Evolutionary conservation across 257 asterid genomes (phyloP).

Genomic region (Jacaranda copaia): DNA sequence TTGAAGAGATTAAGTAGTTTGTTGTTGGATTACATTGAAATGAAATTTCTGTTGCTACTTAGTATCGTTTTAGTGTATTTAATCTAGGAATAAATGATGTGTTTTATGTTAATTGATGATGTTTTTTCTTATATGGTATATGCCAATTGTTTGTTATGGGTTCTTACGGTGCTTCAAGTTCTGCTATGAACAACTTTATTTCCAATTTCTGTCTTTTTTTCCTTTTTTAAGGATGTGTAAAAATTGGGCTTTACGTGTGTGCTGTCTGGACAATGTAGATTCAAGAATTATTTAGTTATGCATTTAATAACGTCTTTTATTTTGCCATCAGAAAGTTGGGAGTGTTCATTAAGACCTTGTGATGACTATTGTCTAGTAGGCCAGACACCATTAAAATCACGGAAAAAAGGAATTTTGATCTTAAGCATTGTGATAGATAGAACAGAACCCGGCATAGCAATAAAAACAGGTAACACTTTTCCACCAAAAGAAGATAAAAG

Average conservation of each 20-base stretch:
- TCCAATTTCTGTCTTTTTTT: not conserved
- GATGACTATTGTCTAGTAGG: not conserved
- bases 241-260: not conserved
- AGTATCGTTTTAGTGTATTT: too few relatives aligned
- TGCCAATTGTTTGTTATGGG: slow-evolving; percentile 10
- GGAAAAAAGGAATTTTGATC: not conserved
- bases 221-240: not conserved
- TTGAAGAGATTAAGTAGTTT: not conserved
- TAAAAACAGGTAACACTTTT: not conserved
- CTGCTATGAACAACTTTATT: not conserved
- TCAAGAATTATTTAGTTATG: not conserved
- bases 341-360: not conserved
- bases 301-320: not conserved
- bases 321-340: not conserved
- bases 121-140: not conserved
- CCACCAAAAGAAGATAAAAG: not conserved
- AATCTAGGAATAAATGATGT: not conserved
- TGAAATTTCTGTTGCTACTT: not conserved
- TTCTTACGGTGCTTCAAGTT: too few relatives aligned
- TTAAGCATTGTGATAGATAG: not conserved
- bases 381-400: not conserved
- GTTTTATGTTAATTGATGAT: not conserved
- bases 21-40: not conserved
- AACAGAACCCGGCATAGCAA: not conserved
- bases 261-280: slow-evolving; percentile 2